Percentiles rank a stretch among this genome's conserved stretches.
Conservation (phyloP, 1,284 basidiomycete species). For the Ustilago shanxiensis region DNA sequence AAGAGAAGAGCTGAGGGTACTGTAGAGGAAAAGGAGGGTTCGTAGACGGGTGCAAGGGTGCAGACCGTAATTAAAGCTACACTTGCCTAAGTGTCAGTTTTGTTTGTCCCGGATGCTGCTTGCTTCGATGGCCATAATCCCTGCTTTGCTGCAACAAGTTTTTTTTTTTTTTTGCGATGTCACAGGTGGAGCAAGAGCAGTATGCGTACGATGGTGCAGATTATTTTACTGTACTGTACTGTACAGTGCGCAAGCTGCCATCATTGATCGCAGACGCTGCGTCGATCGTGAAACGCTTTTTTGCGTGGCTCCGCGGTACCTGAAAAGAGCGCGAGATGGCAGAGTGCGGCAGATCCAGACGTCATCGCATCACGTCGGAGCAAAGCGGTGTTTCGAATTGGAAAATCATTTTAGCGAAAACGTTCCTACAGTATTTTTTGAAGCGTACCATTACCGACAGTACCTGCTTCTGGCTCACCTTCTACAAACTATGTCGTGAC, state of each 20-base stretch:
- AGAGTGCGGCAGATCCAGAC: not conserved
- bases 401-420: conserved; percentile 2
- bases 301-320: not conserved
- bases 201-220: no score
- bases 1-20: not conserved
- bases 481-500: not conserved
- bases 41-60: conserved; percentile 5
- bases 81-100: not conserved
- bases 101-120: not conserved
- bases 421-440: no score
- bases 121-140: not conserved
- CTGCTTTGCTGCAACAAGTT: not conserved
- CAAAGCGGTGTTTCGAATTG: conserved; percentile 8
- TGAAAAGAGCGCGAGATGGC: not conserved
- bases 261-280: not conserved
- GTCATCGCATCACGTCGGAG: conserved; percentile 28
- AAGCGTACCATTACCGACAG: no score
- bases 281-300: conserved; percentile 12
- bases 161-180: not conserved
- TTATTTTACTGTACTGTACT: no score
- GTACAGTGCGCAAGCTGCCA: not conserved
- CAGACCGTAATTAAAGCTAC: not conserved
- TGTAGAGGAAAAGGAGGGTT: conserved; percentile 3
- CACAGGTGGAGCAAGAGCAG: not conserved
- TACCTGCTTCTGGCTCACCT: no score